phyloP scores from a whole-genome alignment of 2,329 filamentous ascomycete species.

The Fusarium brachygibbosum region DNA sequence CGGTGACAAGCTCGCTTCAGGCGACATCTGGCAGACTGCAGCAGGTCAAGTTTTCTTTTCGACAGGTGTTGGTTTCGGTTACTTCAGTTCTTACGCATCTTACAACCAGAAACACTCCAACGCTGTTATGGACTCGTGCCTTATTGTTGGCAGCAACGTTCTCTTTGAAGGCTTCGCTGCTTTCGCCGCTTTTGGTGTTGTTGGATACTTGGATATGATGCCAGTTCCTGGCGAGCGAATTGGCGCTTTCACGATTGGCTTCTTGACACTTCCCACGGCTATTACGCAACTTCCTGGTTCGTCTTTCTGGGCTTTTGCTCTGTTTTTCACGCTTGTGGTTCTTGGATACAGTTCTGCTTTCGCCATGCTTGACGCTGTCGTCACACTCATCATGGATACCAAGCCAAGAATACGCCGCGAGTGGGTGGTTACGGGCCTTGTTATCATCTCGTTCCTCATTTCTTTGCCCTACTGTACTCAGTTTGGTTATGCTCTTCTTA shows the following conservation, averaged over 20 bases:
- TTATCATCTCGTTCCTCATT: conserved; percentile 65
- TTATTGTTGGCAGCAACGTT: conserved; percentile 68
- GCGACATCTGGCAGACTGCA: conserved; percentile 70
- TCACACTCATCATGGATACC: conserved; percentile 67
- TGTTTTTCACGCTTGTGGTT: conserved; percentile 71
- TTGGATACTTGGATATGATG: conserved; percentile 60
- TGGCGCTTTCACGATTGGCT: conserved; percentile 69
- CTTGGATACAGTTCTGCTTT: conserved; percentile 71
- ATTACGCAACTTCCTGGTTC: conserved; percentile 69
- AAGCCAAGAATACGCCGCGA: conserved; percentile 56
- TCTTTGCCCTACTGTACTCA: conserved; percentile 70
- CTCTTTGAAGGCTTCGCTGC: conserved; percentile 68
- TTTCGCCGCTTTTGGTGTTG: conserved; percentile 66
- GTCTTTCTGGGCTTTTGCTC: conserved; percentile 69
- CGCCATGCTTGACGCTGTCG: conserved; percentile 69
- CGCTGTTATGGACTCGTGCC: conserved; percentile 69
- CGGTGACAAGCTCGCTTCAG: conserved; percentile 63
- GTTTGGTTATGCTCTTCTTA: conserved; percentile 68
- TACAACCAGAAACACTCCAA: conserved; percentile 71
- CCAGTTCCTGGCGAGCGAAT: conserved; percentile 58
- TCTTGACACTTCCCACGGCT: conserved; percentile 69
- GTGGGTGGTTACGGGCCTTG: conserved; percentile 63
- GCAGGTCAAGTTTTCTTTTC: conserved; percentile 72
- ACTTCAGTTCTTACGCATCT: conserved; percentile 70
- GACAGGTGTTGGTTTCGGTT: conserved; percentile 70